Base-by-base conservation (phyloP, 1,284 basidiomycete genomes). In the Trichosporon faecale region DNA sequence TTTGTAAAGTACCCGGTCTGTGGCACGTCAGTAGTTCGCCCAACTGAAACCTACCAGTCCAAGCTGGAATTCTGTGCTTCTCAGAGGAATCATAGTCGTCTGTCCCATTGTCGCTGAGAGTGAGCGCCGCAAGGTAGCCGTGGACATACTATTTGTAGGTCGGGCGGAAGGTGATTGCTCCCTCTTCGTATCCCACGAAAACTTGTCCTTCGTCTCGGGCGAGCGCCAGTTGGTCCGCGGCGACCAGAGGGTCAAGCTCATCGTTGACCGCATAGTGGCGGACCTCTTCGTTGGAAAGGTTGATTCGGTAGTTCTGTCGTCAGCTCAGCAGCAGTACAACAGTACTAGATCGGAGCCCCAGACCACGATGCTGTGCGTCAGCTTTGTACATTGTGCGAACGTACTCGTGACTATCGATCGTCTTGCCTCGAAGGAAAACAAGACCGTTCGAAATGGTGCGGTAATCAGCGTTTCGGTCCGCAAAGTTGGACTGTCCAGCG, bases 21-120 rank as follows among this genome's bases (percentile, higher is more conserved):
- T 57, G 64, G 52, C 64, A 64, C 66, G 29, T 37, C 21, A 44
- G 35, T 44, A 14, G 21, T 8, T 3, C 25, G 6, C 11, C 2
- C 12, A 25, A 27, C 21, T 21, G 16, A 25, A 21, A 68, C 86
- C 68, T 71, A 93, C 93, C 93, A 77, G 95, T 99, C 95, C 96
- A 99, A 8, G 96, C 94, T 1, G 97, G 97, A 79, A 98, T 91
- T 7, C 97, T 89, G 86, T 91, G 89, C 85, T 99, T 99, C 82
- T 99, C 97, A 74, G 93, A 93, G 2, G 94, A 91, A 81, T 99
- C 97, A 81, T 98, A 99, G 64, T 86, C 86, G 74, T 96, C 91
- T 8, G 93, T 84, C 4, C 85, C 85, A 61, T 85, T 84, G 72
- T 86, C 85, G 72, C 79, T 81, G 49, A n/a, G 2, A 16, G 21